Conservation (phyloP, 371 early-diverging fungal genomes). For the Ordospora pajunii region DNA sequence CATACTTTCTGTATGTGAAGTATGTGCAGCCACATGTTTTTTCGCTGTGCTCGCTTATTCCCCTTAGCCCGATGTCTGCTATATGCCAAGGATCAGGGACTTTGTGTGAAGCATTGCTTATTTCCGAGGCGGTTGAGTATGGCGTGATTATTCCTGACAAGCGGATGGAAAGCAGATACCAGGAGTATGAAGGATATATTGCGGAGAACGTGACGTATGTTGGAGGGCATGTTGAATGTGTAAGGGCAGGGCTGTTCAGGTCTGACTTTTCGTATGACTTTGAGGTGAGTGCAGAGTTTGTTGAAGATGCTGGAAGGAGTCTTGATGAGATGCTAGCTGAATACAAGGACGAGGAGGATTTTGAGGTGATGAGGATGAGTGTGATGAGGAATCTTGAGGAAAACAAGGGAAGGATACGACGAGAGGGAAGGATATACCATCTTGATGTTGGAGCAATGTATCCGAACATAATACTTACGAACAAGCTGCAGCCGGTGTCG, state of each 20-base stretch:
- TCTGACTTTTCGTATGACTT: conserved; percentile 85
- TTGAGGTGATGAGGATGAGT: conserved; percentile 23
- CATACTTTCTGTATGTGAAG: conserved; percentile 96
- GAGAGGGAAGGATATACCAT: conserved; percentile 71
- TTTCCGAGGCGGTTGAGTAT: conserved; percentile 81
- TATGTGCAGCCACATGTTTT: conserved; percentile 98
- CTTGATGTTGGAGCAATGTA: conserved; percentile 99
- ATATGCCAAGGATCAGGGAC: conserved; percentile 91
- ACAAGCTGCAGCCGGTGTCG: conserved; percentile 92
- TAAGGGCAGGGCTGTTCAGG: conserved; percentile 92
- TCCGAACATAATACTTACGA: conserved; percentile 97
- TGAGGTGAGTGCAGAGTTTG: conserved; percentile 66
- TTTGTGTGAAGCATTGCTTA: conserved; percentile 87
- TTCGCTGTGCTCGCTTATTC: conserved; percentile 94
- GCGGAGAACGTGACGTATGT: conserved; percentile 90
- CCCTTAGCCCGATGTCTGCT: conserved; percentile 86
- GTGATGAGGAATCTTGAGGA: conserved; percentile 22
- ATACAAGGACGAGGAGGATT: conserved; percentile 21
- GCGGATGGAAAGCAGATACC: conserved; percentile 70
- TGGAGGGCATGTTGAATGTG: conserved; percentile 94
- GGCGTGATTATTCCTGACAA: conserved; percentile 79
- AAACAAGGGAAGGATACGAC: not conserved
- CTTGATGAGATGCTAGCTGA: conserved; percentile 64
- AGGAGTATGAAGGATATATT: conserved; percentile 77
- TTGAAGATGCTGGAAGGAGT: conserved; percentile 69